Evolutionary conservation across 1,284 basidiomycete genomes (phyloP), one percentile per base, ranked within the genome.

Genomic region (Ganoderma sinense): DNA sequence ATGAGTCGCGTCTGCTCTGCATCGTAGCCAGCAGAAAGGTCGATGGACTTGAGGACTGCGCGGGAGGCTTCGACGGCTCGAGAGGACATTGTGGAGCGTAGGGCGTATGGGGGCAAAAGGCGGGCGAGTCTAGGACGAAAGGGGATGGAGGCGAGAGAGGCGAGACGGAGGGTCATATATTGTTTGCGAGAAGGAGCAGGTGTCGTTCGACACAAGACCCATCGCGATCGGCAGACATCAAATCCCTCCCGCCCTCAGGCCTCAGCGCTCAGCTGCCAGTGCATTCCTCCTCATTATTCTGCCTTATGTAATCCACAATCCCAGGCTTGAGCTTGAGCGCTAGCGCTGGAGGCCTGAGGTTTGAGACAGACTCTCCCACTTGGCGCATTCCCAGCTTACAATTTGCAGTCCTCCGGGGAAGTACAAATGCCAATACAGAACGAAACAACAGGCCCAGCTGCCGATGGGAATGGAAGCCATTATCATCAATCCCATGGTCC

Each of bases 1-100:
- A 99, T 99, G 71, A 99, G 87, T 71, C 93, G 89, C 60, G 91
- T 91, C 78, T 95, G 94, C 76, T 94, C 92, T 2, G 90, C 84
- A 77, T 95, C 94, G 85, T 95, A 95, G 68, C 75, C 74, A 13
- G 77, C 85, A n/a, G 86, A 87, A 61, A 95, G 83, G 79, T 95
- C 93, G 72, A 94, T 85, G 76, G 84, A 90, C 20, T 92, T 87
- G 72, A 94, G 87, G 63, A 86, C 84, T 62, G 89, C 86, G 66
- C 83, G 84, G 41, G 90, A 90, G 71, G 91, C 89, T 65, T 82
- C 77, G 63, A 88, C 82, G 58, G 91, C 89, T 69, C 84, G 80
- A 61, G 76, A 76, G 51, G 80, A 74, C 80, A 81, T 81, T 53
- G 64, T 73, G 73, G 74, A 76, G n/a, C 60, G 66, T 29, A 65